Percentiles rank a stretch among this genome's conserved stretches.
These are phyloP conservation scores for Auricularia cornea DNA, from an alignment of 768 basidiomycete species.

Conservation along the genomic window DNA sequence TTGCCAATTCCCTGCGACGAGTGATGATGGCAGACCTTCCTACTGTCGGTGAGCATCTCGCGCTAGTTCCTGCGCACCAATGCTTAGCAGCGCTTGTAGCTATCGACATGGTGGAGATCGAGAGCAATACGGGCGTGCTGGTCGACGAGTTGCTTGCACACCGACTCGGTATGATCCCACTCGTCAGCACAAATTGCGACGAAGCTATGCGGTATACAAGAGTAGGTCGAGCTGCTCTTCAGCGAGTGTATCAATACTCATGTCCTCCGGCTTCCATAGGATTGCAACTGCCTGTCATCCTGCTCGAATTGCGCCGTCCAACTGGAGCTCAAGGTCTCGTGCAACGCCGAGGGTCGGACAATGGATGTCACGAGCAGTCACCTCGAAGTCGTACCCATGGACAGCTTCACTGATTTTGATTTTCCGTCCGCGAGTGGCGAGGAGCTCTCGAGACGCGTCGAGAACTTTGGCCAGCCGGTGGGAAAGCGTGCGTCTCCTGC, in stretches of 20 bases:
- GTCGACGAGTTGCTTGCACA: conserved; percentile 98
- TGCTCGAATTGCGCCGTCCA: conserved; percentile 84
- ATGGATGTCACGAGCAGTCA: conserved; percentile 82
- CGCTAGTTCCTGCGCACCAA: background rate
- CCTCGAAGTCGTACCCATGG: conserved; percentile 52
- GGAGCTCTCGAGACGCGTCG: conserved; percentile 63
- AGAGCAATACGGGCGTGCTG: conserved; percentile 83
- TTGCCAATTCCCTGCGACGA: conserved; percentile 90
- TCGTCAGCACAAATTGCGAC: conserved; percentile 80
- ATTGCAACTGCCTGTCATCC: conserved; percentile 80
- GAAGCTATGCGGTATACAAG: conserved; percentile 77
- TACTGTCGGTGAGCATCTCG: conserved; percentile 67
- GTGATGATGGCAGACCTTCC: conserved; percentile 96
- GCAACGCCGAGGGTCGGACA: conserved; percentile 50
- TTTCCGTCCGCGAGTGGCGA: conserved; percentile 50
- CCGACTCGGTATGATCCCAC: conserved; percentile 87
- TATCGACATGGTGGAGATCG: conserved; percentile 93
- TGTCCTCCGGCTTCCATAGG: conserved; percentile 44
- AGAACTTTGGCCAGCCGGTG: conserved; percentile 72
- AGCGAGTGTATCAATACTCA: conserved; percentile 3
- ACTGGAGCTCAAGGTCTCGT: conserved; percentile 68
- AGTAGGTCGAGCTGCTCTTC: conserved; percentile 30
- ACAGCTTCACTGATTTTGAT: conserved; percentile 18
- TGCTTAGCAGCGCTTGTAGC: conserved; percentile 38
- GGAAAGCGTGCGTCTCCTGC: conserved; percentile 65